A percentile compares a stretch with the other conserved stretches of the same genome.
Evolutionary conservation across 108 stramenopile species (phyloP).

Genomic region (Discostella pseudostelligera): DNA sequence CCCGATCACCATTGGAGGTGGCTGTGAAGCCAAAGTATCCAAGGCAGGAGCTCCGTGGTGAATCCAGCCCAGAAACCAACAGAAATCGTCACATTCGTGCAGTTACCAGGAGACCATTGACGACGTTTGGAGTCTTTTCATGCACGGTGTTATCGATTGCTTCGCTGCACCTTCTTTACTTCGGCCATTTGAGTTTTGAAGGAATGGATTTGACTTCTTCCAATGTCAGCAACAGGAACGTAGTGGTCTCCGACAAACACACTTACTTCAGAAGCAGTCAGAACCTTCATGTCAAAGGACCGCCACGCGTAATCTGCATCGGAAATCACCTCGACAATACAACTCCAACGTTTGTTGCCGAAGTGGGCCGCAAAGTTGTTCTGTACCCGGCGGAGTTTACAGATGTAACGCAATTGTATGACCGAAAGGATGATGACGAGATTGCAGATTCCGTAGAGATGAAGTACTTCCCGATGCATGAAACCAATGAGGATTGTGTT

Average conservation of each 20-base stretch:
- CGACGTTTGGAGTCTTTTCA: neutral
- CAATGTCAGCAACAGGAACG: no score
- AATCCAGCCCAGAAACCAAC: neutral
- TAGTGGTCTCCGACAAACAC: no score
- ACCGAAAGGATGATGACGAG: conserved; percentile 19
- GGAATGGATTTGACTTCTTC: conserved; percentile 5
- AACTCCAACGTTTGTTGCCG: no score
- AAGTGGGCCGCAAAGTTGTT: conserved; percentile 4
- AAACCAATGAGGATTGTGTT: conserved; percentile 28
- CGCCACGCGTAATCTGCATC: conserved; percentile 5
- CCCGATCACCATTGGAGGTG: neutral
- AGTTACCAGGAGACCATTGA: neutral
- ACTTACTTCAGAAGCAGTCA: conserved; percentile 7
- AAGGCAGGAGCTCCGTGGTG: conserved; percentile 2
- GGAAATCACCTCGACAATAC: no score
- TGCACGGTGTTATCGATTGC: neutral
- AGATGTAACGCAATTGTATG: conserved; percentile 37
- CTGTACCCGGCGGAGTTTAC: conserved; percentile 32
- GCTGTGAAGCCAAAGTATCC: conserved; percentile 13
- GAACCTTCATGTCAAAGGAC: neutral
- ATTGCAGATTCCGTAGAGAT: conserved; percentile 22
- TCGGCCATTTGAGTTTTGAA: neutral
- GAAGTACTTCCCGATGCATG: conserved; percentile 34
- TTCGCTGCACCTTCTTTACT: conserved; percentile 2
- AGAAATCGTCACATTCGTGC: neutral